These are phyloP conservation scores for Didymella segeticola DNA, from an alignment of 2,329 filamentous ascomycete species.

Conservation along the genomic window DNA sequence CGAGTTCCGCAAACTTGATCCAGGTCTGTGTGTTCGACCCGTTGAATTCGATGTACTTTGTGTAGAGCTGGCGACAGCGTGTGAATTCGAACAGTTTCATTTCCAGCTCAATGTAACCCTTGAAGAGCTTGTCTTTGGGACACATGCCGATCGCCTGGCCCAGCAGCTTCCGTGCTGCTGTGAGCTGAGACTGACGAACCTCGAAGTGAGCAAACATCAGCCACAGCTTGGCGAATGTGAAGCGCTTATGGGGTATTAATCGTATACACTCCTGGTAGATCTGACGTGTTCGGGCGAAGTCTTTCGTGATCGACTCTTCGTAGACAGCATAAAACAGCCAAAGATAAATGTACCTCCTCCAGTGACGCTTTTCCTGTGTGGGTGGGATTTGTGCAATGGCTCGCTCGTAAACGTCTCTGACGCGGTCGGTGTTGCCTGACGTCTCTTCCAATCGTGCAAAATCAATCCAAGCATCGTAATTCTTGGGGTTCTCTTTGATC, in stretches of 20 bases:
- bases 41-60: conserved; percentile 94
- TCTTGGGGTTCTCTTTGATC: conserved; percentile 90
- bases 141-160: conserved; percentile 92
- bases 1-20: conserved; percentile 95
- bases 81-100: conserved; percentile 93
- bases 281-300: conserved; percentile 79
- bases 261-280: conserved; percentile 90
- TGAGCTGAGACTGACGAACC: conserved; percentile 82
- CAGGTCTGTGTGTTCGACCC: conserved; percentile 88
- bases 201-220: conserved; percentile 86
- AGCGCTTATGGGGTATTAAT: conserved; percentile 92
- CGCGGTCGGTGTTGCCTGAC: conserved; percentile 79
- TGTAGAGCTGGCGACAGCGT: conserved; percentile 87
- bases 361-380: conserved; percentile 95
- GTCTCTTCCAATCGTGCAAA: conserved; percentile 90
- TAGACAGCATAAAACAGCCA: conserved; percentile 98
- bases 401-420: conserved; percentile 92
- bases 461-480: conserved; percentile 98
- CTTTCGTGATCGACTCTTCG: conserved; percentile 87
- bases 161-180: conserved; percentile 83
- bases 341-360: conserved; percentile 95
- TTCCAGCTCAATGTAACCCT: conserved; percentile 91
- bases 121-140: conserved; percentile 94
- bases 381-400: conserved; percentile 95
- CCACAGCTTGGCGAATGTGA: conserved; percentile 98